phyloP scores from a whole-genome alignment of 495 filamentous ascomycete species.

The Letharia lupina region DNA sequence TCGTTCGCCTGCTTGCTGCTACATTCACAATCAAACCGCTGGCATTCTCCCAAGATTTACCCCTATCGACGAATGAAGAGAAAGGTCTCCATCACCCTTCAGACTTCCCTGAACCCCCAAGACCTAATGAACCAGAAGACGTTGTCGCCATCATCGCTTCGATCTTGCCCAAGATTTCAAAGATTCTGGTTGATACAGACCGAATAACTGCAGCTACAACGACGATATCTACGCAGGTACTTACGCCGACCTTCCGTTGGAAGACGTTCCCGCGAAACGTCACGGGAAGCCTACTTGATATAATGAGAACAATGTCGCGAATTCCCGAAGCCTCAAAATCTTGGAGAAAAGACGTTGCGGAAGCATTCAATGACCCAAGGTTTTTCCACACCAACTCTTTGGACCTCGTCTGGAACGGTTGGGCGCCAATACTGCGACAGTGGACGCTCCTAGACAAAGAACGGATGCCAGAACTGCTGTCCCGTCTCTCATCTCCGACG shows the following conservation, averaged over 20 bases:
- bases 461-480: slow-evolving; percentile 69
- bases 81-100: background rate
- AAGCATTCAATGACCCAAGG: slow-evolving; percentile 82
- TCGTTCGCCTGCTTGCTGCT: slow-evolving; percentile 77
- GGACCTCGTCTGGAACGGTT: slow-evolving; percentile 56
- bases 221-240: slow-evolving; percentile 72
- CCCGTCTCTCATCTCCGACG: slow-evolving; percentile 71
- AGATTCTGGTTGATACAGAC: slow-evolving; percentile 78
- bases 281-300: slow-evolving; percentile 55
- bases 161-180: slow-evolving; percentile 75
- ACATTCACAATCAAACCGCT: slow-evolving; percentile 82
- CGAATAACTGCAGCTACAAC: slow-evolving; percentile 67
- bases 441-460: slow-evolving; percentile 83
- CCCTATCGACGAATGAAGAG: slow-evolving; percentile 15
- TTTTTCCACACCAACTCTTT: slow-evolving; percentile 64
- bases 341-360: slow-evolving; percentile 87
- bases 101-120: background rate
- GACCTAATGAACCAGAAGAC: slow-evolving; percentile 53
- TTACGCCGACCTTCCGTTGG: slow-evolving; percentile 74
- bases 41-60: slow-evolving; percentile 43
- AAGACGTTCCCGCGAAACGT: slow-evolving; percentile 86
- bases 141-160: slow-evolving; percentile 69
- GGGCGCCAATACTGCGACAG: slow-evolving; percentile 76
- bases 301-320: slow-evolving; percentile 69
- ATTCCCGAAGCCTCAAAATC: slow-evolving; percentile 72